Conservation (phyloP, 2,329 filamentous ascomycete genomes). For the Epichloe sp. region DNA sequence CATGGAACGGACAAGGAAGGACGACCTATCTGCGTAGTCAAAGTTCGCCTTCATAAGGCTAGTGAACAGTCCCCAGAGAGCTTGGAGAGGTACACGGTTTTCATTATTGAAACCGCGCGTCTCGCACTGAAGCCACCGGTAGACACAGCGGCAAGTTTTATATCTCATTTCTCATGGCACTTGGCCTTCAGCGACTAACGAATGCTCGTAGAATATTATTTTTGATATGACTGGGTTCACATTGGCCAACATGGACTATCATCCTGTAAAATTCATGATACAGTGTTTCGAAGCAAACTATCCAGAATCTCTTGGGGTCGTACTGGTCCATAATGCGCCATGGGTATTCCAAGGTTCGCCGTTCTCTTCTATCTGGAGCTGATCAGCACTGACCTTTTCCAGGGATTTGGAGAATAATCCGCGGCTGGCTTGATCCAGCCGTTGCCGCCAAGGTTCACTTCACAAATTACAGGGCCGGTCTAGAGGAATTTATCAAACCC, state of each 20-base stretch:
- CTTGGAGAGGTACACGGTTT: slow-evolving; percentile 83
- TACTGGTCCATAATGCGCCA: slow-evolving; percentile 89
- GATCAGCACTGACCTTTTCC: slow-evolving; percentile 4
- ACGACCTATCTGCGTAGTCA: slow-evolving; percentile 74
- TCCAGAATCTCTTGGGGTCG: slow-evolving; percentile 77
- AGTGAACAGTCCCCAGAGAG: slow-evolving; percentile 73
- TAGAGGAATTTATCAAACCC: slow-evolving; percentile 61
- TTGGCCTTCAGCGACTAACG: neutral
- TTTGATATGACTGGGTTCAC: slow-evolving; percentile 96
- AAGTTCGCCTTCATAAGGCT: slow-evolving; percentile 67
- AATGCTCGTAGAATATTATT: slow-evolving; percentile 54
- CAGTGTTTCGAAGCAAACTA: slow-evolving; percentile 99
- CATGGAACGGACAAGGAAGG: slow-evolving; percentile 78
- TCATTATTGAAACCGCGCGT: slow-evolving; percentile 85
- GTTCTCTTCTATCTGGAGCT: neutral
- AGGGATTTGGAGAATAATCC: slow-evolving; percentile 95
- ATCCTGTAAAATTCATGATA: slow-evolving; percentile 97
- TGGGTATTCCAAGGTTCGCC: slow-evolving; percentile 83
- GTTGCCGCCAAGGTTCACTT: slow-evolving; percentile 92
- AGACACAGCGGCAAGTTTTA: slow-evolving; percentile 71
- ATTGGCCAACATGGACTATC: slow-evolving; percentile 96
- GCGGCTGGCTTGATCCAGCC: slow-evolving; percentile 91
- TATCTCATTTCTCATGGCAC: neutral
- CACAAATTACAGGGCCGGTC: slow-evolving; percentile 66
- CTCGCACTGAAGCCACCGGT: slow-evolving; percentile 67